Evolutionary conservation across 768 basidiomycete species (phyloP), one percentile per base, ranked within the genome.

Genomic region (Phanerochaete carnosa): DNA sequence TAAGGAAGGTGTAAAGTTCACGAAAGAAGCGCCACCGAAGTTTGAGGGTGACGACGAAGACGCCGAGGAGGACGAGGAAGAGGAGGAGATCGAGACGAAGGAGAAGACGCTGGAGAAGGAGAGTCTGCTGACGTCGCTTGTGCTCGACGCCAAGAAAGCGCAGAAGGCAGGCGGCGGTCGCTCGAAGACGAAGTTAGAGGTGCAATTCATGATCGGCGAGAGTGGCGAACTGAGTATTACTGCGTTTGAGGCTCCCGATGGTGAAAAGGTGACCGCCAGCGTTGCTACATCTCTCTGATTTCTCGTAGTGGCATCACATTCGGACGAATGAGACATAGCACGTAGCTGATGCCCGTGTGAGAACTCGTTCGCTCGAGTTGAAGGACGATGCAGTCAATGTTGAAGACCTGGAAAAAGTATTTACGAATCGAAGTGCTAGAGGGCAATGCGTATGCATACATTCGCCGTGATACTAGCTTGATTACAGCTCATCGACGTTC

Each of bases 1-100:
- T 19, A 80, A 80, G 55, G 90, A 92, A 67, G 80, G 80, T 1
- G 77, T 91, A 62, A 81, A 83, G 59, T 70, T 87, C 22, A 88
- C 89, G 65, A 85, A 82, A 67, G 75, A 83, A 25, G 77, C 76
- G 53, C 77, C 77, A 2, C 76, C 79, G 4, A 80, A 80, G 62
- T 62, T 74, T 8, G 81, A 82, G 25, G 78, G 77, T 2, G 81
- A 79, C 8, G 78, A 77, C 7, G 80, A 81, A 0, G 84, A 82
- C 0, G 77, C 74, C 0, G 81, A 80, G 0, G 86, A 86, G 12
- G 83, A 83, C 1, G 88, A 87, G 50, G 82, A 84, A 45, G 80
- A 82, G 16, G 85, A 86, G 62, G 82, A 83, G 62, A 71, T 78
- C 30, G 86, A 89, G 72, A 75, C 86, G 33, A 89, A 88, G 72